Conservation (phyloP, 2,329 filamentous ascomycete genomes). For the Botrytis aclada region DNA sequence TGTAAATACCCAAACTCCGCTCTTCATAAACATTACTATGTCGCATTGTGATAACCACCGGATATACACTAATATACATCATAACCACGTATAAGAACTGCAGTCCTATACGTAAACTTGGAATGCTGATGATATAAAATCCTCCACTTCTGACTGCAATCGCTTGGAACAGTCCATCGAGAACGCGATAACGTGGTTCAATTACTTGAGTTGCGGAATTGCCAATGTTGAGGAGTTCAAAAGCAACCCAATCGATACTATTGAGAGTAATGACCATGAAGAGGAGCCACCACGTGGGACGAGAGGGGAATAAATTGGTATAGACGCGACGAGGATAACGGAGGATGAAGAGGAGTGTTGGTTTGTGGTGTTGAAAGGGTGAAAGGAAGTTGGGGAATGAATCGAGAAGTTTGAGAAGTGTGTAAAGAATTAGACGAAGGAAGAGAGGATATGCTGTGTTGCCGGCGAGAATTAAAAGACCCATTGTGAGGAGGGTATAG, state of each 20-base stretch:
- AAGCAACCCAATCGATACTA: constrained; percentile 61
- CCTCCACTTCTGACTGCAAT: constrained; percentile 63
- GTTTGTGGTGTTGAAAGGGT: constrained; percentile 40
- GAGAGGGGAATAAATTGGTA: constrained; percentile 61
- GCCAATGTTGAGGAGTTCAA: constrained; percentile 63
- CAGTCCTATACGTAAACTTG: constrained; percentile 2
- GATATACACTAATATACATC: constrained; percentile 65
- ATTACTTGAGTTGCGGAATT: constrained; percentile 54
- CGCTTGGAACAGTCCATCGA: constrained; percentile 65
- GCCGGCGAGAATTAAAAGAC: constrained; percentile 58
- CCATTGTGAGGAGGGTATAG: constrained; percentile 47
- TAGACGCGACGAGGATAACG: constrained; percentile 57
- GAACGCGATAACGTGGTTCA: constrained; percentile 50
- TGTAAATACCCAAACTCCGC: constrained; percentile 60
- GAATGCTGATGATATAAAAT: constrained; percentile 46
- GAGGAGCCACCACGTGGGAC: constrained; percentile 64
- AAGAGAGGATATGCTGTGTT: constrained; percentile 53
- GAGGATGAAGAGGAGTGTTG: constrained; percentile 53
- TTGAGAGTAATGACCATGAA: constrained; percentile 60
- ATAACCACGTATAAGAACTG: constrained; percentile 57
- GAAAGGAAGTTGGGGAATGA: constrained; percentile 39
- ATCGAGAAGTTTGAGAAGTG: constrained; percentile 44
- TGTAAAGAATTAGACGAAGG: constrained; percentile 58
- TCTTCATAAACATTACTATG: constrained; percentile 73
- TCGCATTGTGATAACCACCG: constrained; percentile 61